Evolutionary conservation across 2,329 filamentous ascomycete species (phyloP).

Genomic region (Paecilomyces sp.): DNA sequence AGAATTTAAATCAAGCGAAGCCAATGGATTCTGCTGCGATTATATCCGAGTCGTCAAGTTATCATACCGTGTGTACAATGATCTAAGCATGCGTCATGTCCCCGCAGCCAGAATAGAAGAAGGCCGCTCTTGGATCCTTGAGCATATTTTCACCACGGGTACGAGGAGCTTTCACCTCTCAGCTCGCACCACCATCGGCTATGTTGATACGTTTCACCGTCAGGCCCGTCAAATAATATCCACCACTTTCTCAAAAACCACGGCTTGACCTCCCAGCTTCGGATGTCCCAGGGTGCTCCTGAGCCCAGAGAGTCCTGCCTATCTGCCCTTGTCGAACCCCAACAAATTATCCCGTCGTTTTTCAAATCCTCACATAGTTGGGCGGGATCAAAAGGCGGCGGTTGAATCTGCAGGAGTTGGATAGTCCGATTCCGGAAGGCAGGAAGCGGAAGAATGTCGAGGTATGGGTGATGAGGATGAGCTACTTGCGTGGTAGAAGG

Average conservation of each 20-base stretch:
- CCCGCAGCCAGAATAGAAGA: too few relatives aligned
- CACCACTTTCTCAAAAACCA: conserved; percentile 37
- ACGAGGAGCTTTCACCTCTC: background rate
- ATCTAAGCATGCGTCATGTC: too few relatives aligned
- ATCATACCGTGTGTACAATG: too few relatives aligned
- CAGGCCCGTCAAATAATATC: conserved; percentile 16
- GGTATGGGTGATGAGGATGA: conserved; percentile 3
- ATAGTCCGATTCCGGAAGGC: conserved; percentile 3
- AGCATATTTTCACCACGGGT: too few relatives aligned
- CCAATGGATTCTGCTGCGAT: too few relatives aligned
- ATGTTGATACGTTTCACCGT: conserved; percentile 4
- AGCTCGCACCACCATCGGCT: conserved; percentile 3
- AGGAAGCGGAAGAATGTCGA: conserved; percentile 2
- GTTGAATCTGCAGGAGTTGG: background rate
- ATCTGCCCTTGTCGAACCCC: conserved; percentile 1
- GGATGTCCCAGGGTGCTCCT: conserved; percentile 33
- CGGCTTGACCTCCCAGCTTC: conserved; percentile 35
- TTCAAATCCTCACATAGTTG: conserved; percentile 2
- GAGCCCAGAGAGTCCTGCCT: conserved; percentile 15
- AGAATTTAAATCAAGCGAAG: too few relatives aligned
- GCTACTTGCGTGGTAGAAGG: conserved; percentile 2
- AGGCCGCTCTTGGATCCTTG: too few relatives aligned
- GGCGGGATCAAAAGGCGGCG: conserved; percentile 1
- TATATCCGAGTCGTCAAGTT: too few relatives aligned
- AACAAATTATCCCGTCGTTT: conserved; percentile 3